These are phyloP conservation scores for Tuber magnatum DNA, from an alignment of 495 filamentous ascomycete genomes.

Conservation along the genomic window DNA sequence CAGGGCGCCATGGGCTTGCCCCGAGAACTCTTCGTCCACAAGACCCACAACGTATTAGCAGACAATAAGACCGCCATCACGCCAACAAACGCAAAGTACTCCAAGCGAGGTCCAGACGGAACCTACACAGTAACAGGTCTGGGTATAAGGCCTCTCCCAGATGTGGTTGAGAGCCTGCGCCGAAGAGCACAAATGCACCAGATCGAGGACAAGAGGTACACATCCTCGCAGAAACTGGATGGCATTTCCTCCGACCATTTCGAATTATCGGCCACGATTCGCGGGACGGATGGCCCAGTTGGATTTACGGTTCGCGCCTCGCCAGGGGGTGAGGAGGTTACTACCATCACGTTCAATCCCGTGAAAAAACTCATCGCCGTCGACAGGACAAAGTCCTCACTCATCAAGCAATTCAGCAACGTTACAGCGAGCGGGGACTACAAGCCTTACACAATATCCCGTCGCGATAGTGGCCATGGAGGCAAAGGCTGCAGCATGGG, in stretches of 20 bases:
- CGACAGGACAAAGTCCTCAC: slow-evolving; percentile 27
- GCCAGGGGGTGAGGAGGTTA: slow-evolving; percentile 34
- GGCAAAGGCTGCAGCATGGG: slow-evolving; percentile 25
- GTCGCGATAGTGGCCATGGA: neutral
- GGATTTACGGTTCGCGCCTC: slow-evolving; percentile 27
- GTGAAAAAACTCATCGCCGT: slow-evolving; percentile 25
- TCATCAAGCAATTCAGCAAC: slow-evolving; percentile 13
- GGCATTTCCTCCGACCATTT: slow-evolving; percentile 12
- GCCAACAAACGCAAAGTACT: slow-evolving; percentile 18
- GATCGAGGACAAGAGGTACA: slow-evolving; percentile 8
- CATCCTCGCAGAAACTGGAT: neutral
- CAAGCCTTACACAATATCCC: neutral
- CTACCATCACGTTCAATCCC: slow-evolving; percentile 39
- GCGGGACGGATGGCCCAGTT: slow-evolving; percentile 8
- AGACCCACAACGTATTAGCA: slow-evolving; percentile 39
- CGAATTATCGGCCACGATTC: slow-evolving; percentile 17
- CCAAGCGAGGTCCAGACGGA: slow-evolving; percentile 25
- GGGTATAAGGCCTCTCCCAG: slow-evolving; percentile 42
- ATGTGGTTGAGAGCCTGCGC: slow-evolving; percentile 39
- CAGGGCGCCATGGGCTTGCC: slow-evolving; percentile 46
- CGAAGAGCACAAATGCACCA: neutral
- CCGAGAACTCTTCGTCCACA: slow-evolving; percentile 44
- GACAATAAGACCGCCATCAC: slow-evolving; percentile 33
- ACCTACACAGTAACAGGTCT: slow-evolving; percentile 44
- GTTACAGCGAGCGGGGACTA: slow-evolving; percentile 6